Conservation (phyloP, 495 filamentous ascomycete species). For the Hypoxylon perforatum region DNA sequence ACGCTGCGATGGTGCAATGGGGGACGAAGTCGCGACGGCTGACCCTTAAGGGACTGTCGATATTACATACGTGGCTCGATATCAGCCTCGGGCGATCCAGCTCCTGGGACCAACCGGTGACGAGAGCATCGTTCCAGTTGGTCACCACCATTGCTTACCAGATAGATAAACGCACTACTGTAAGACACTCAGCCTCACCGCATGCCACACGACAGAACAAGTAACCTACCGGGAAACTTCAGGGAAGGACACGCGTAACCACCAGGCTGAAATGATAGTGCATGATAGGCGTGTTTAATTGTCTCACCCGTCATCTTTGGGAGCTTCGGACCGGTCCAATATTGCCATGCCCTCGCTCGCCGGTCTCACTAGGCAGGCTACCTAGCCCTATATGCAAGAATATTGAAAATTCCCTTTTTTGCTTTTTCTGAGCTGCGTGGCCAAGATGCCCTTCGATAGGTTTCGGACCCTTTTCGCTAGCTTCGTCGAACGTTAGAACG, state of each 20-base stretch:
- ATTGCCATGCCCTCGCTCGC: background rate
- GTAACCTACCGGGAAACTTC: constrained; percentile 17
- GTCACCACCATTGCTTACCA: constrained; percentile 14
- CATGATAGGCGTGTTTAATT: constrained; percentile 16
- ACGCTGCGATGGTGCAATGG: constrained; percentile 28
- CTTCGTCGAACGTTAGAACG: background rate
- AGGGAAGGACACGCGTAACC: constrained; percentile 35
- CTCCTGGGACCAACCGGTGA: constrained; percentile 27
- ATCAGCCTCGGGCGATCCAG: constrained; percentile 36
- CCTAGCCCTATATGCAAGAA: no score
- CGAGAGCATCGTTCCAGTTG: constrained; percentile 18
- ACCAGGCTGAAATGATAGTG: constrained; percentile 28
- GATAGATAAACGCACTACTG: constrained; percentile 9
- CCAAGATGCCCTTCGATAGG: constrained; percentile 8
- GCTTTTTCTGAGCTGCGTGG: constrained; percentile 6
- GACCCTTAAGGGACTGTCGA: constrained; percentile 34
- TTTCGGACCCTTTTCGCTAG: background rate
- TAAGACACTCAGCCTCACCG: constrained; percentile 43
- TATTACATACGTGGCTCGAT: constrained; percentile 41
- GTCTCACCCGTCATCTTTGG: constrained; percentile 13
- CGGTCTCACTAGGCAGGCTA: constrained; percentile 3
- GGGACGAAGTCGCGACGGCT: constrained; percentile 17
- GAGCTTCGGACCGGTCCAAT: constrained; percentile 12
- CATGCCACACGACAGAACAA: constrained; percentile 27
- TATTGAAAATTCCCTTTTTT: background rate